Base-by-base conservation (phyloP, 495 filamentous ascomycete species). In the Penicillium cinerascens region DNA sequence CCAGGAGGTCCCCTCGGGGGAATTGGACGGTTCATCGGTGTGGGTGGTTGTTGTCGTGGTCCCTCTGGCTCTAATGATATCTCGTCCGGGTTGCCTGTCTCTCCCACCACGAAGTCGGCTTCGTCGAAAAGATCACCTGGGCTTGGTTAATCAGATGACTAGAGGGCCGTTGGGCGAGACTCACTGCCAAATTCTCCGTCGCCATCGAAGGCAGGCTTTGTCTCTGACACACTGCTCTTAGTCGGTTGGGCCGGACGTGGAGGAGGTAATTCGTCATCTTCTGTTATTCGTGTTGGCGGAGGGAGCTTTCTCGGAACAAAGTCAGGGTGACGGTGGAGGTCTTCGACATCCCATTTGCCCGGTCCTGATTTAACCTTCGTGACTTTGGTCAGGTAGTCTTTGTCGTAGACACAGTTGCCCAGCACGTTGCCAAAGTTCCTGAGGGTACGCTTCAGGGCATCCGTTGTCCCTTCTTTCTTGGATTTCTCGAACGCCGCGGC, bases 331-430 rank as follows among this genome's bases (percentile, higher is more conserved):
- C 91, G 79, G 70, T 96, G 84, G 15, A 97, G 76, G n/a, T 85
- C 83, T 3, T 80, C 80, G 23, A 82, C 77, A 57, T 90, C 82
- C 76, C 88, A 92, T 69, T 78, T 89, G 11, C 78, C 74, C 15
- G 83, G 82, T 29, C 68, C 71, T 22, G 80, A 78, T 72, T 90
- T 96, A 43, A 97, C 70, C 71, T 88, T 95, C 5, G 83, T 86
- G 10, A 97, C 87, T 65, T 89, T 89, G 33, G 80, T 70, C 51
- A 97, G 71, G 67, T 95, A 98, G 41, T 92, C 83, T 63, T 96
- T 97, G 67, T 98, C 93, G 74, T 97, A 96, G 48, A 98, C 82
- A 72, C 93, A 98, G 67, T 97, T 97, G 16, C 93, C 93, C 51
- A 98, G 78, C 13, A 97, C 85, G 62, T 98, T 98, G 39, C 93